Percentiles rank a stretch among this genome's conserved stretches.
Evolutionary conservation across 2,329 filamentous ascomycete species (phyloP).

Genomic region (Botrytis byssoidea): DNA sequence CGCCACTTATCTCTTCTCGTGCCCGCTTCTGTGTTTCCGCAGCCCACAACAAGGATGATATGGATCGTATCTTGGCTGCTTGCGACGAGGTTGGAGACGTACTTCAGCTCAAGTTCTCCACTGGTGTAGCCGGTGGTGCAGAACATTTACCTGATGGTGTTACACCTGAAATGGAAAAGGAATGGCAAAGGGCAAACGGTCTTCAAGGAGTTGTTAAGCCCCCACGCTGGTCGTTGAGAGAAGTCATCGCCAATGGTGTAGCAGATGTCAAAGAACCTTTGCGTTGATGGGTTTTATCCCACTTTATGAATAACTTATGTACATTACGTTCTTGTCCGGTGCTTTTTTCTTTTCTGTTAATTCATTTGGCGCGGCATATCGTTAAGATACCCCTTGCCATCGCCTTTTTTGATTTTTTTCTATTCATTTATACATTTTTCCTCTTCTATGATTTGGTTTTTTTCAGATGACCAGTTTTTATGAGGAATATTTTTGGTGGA

Average conservation of each 20-base stretch:
- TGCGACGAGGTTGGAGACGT: slow-evolving; percentile 92
- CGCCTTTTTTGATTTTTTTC: slow-evolving; percentile 9
- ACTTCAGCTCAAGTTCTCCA: slow-evolving; percentile 95
- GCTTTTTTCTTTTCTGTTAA: slow-evolving; percentile 15
- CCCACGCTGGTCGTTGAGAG: slow-evolving; percentile 68
- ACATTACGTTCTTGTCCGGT: slow-evolving; percentile 20
- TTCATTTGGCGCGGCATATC: slow-evolving; percentile 18
- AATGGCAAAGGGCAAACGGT: slow-evolving; percentile 60
- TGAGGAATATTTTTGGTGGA: background rate
- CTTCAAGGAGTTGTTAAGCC: slow-evolving; percentile 50
- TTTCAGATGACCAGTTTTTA: slow-evolving; percentile 5
- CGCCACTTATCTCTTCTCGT: slow-evolving; percentile 89
- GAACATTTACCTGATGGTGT: slow-evolving; percentile 72
- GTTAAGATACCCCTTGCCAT: slow-evolving; percentile 21
- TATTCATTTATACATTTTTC: slow-evolving; percentile 10
- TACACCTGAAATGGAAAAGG: slow-evolving; percentile 67
- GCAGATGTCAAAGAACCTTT: slow-evolving; percentile 66
- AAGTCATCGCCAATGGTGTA: slow-evolving; percentile 68
- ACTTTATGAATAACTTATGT: slow-evolving; percentile 19
- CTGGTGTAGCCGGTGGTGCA: slow-evolving; percentile 85
- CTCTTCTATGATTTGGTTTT: slow-evolving; percentile 9
- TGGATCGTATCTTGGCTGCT: slow-evolving; percentile 83
- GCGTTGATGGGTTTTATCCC: slow-evolving; percentile 43
- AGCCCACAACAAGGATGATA: slow-evolving; percentile 96
- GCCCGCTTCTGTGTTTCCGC: slow-evolving; percentile 95